Percentiles rank a stretch among this genome's conserved stretches.
Evolutionary conservation across 164 flowering plant genomes (phyloP).

Genomic region (Aristolochia fimbriata): DNA sequence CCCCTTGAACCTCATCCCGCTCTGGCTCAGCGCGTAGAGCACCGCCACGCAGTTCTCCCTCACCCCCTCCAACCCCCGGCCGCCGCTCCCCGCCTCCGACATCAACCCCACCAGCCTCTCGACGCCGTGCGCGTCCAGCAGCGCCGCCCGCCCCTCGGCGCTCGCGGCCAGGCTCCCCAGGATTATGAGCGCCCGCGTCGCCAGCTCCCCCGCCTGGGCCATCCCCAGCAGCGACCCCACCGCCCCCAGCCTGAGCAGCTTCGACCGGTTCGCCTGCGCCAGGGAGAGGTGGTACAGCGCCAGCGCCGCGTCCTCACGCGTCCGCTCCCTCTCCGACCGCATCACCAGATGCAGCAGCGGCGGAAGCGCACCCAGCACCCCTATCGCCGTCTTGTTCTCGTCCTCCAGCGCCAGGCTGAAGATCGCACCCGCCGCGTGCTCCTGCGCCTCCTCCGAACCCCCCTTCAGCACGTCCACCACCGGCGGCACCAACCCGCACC

Average conservation of each 20-base stretch:
- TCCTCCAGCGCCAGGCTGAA: slow-evolving; percentile 82
- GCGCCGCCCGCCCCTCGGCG: slow-evolving; percentile 62
- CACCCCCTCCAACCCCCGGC: slow-evolving; percentile 18
- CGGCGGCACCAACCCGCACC: slow-evolving; percentile 69
- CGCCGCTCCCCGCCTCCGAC: slow-evolving; percentile 18
- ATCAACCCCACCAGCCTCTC: slow-evolving; percentile 46
- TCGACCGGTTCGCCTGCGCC: slow-evolving; percentile 60
- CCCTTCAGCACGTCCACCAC: slow-evolving; percentile 58
- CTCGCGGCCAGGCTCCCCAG: slow-evolving; percentile 68
- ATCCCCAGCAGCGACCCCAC: slow-evolving; percentile 40
- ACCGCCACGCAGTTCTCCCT: slow-evolving; percentile 75
- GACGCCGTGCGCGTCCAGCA: slow-evolving; percentile 80
- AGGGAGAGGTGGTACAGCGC: slow-evolving; percentile 74
- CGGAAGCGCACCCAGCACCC: slow-evolving; percentile 77
- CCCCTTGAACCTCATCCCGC: slow-evolving; percentile 70
- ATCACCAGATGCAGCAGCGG: slow-evolving; percentile 68
- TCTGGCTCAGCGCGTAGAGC: slow-evolving; percentile 61
- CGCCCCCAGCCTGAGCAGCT: slow-evolving; percentile 63
- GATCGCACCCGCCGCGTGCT: slow-evolving; percentile 90
- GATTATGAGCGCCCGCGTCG: slow-evolving; percentile 43
- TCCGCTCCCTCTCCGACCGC: slow-evolving; percentile 49
- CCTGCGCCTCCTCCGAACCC: slow-evolving; percentile 62
- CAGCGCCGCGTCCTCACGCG: slow-evolving; percentile 80
- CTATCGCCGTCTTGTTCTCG: slow-evolving; percentile 85
- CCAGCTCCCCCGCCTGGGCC: slow-evolving; percentile 21